Percentiles rank a stretch among this genome's conserved stretches.
These are phyloP conservation scores for Odontarrhena argentea DNA, from an alignment of 345 rosid genomes.

Conservation along the genomic window DNA sequence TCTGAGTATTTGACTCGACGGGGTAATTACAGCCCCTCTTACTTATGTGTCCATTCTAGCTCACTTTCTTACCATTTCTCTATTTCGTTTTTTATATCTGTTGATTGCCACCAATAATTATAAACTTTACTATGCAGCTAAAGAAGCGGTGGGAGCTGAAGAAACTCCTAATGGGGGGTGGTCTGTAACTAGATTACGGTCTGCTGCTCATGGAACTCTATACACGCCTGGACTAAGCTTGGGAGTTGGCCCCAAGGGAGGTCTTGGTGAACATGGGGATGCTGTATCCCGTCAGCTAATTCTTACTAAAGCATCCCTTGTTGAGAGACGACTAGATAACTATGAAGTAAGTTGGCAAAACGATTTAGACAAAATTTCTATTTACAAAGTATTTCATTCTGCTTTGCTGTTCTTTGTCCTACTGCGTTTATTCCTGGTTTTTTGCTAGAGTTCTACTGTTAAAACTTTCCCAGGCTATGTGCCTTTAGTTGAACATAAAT, in stretches of 20 bases:
- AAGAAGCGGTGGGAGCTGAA: constrained; percentile 89
- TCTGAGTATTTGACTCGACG: constrained; percentile 78
- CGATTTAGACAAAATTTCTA: constrained; percentile 13
- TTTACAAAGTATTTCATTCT: constrained; percentile 8
- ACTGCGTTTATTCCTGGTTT: neutral
- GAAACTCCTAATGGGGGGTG: constrained; percentile 94
- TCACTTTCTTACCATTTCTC: constrained; percentile 9
- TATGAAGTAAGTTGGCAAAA: constrained; percentile 89
- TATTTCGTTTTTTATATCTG: constrained; percentile 12
- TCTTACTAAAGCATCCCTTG: constrained; percentile 86
- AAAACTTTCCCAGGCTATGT: constrained; percentile 2
- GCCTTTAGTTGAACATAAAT: constrained; percentile 16
- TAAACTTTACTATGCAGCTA: constrained; percentile 51
- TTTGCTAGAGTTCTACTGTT: constrained; percentile 1
- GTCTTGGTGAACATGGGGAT: constrained; percentile 98
- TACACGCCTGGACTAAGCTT: constrained; percentile 78
- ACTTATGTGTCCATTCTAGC: constrained; percentile 12
- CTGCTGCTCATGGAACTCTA: constrained; percentile 94
- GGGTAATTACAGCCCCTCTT: constrained; percentile 49
- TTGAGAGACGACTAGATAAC: constrained; percentile 96
- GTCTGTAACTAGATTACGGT: constrained; percentile 86
- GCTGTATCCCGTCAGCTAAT: constrained; percentile 83
- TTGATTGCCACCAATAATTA: constrained; percentile 5
- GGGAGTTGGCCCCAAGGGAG: constrained; percentile 92
- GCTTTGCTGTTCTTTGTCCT: constrained; percentile 15